Conservation (phyloP, 116 monocot genomes). For the Phalaenopsis hybrid region DNA sequence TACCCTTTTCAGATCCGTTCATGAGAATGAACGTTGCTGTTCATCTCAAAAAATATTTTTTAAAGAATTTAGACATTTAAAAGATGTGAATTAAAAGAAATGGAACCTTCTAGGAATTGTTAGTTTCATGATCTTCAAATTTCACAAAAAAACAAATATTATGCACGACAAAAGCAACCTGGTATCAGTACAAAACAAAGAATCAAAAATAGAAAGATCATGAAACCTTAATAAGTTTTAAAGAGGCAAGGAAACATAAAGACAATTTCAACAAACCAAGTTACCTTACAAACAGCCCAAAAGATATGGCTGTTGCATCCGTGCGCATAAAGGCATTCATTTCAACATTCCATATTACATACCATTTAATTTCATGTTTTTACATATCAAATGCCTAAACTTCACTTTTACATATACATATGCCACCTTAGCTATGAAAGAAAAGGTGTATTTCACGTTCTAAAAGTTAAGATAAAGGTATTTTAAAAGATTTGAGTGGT, state of each 20-base stretch:
- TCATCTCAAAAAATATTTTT: background rate
- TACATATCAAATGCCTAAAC: too few species aligned
- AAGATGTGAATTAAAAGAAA: background rate
- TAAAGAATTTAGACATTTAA: background rate
- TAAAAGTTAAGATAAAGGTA: too few species aligned
- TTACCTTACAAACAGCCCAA: background rate
- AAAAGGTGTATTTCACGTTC: too few species aligned
- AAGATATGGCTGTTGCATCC: background rate
- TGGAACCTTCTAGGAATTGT: background rate
- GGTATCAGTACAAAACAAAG: background rate
- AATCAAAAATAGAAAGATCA: background rate
- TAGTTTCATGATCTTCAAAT: constrained; percentile 3
- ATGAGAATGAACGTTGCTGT: background rate
- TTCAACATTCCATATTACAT: too few species aligned
- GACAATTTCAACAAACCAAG: background rate
- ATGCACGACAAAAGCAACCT: background rate
- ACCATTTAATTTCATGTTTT: too few species aligned
- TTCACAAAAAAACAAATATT: background rate
- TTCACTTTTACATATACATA: too few species aligned
- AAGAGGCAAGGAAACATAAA: too few species aligned
- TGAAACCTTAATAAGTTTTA: background rate
- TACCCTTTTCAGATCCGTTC: background rate
- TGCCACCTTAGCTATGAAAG: too few species aligned
- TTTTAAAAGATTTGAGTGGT: too few species aligned
- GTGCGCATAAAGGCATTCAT: too few species aligned